phyloP scores from a whole-genome alignment of 768 basidiomycete genomes.

The Leccinum olivaceopallidum region DNA sequence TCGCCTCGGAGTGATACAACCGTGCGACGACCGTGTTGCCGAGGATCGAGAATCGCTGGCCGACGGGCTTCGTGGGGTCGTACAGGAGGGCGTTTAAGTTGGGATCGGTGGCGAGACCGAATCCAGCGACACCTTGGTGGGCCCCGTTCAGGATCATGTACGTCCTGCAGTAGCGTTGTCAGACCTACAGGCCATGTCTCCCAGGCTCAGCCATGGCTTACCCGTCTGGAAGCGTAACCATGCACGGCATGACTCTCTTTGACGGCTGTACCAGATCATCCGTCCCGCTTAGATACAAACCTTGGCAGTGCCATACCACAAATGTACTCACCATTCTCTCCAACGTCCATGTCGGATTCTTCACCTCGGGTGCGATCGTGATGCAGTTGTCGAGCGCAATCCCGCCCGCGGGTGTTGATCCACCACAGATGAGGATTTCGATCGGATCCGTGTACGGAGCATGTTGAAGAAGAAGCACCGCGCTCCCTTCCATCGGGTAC shows the following conservation, averaged over 20 bases:
- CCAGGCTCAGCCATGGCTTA: background rate
- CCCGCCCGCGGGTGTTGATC: constrained; percentile 57
- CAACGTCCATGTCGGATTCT: constrained; percentile 63
- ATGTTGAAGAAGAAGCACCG: constrained; percentile 41
- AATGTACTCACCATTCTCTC: constrained; percentile 70
- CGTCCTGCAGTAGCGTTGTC: constrained; percentile 49
- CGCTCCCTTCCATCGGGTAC: constrained; percentile 75
- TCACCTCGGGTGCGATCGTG: constrained; percentile 61
- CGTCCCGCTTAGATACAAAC: background rate
- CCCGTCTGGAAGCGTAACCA: constrained; percentile 59
- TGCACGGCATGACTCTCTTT: constrained; percentile 74
- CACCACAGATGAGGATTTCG: constrained; percentile 73
- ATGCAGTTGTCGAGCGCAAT: constrained; percentile 70
- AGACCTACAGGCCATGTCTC: background rate
- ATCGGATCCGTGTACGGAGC: constrained; percentile 52
- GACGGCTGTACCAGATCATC: constrained; percentile 48
- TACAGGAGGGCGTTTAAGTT: constrained; percentile 68
- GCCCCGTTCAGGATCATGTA: constrained; percentile 70
- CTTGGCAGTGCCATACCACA: background rate
- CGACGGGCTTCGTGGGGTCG: constrained; percentile 59
- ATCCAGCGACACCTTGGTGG: constrained; percentile 67
- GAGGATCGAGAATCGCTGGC: constrained; percentile 66
- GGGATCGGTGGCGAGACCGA: constrained; percentile 65
- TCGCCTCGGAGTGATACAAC: constrained; percentile 77
- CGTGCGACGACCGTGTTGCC: constrained; percentile 70